These are phyloP conservation scores for Nannochloropsis granulata DNA, from an alignment of 108 stramenopile species.

Conservation along the genomic window DNA sequence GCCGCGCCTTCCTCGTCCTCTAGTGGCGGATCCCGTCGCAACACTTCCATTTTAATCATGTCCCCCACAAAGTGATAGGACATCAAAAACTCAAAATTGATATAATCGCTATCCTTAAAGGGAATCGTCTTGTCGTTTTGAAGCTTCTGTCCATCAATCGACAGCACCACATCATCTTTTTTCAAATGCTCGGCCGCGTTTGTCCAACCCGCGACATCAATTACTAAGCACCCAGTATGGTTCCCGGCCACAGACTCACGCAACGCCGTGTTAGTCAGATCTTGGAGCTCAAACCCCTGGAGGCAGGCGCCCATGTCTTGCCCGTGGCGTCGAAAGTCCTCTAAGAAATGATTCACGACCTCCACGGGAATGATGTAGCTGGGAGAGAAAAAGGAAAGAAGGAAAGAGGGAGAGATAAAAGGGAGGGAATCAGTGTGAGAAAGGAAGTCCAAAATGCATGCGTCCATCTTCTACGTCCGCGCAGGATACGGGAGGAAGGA, in stretches of 20 bases:
- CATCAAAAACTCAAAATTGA: slow-evolving; percentile 8
- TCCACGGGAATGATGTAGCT: slow-evolving; percentile 46
- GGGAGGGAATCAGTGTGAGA: neutral
- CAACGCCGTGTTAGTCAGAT: slow-evolving; percentile 14
- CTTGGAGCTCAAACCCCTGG: slow-evolving; percentile 11
- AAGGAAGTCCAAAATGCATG: neutral
- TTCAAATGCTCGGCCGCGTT: slow-evolving; percentile 4
- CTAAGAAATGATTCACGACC: slow-evolving; percentile 39
- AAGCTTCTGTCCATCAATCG: slow-evolving; percentile 18
- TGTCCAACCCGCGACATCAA: neutral
- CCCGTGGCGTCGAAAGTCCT: slow-evolving; percentile 16
- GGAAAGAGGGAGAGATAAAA: neutral
- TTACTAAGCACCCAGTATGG: slow-evolving; percentile 12
- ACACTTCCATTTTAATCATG: neutral
- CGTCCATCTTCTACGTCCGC: neutral
- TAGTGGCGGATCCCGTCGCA: neutral
- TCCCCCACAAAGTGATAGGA: slow-evolving; percentile 21
- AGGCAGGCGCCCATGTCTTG: slow-evolving; percentile 18
- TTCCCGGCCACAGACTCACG: slow-evolving; percentile 1
- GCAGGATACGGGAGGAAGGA: too few relatives aligned
- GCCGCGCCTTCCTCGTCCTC: slow-evolving; percentile 1
- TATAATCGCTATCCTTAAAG: slow-evolving; percentile 19
- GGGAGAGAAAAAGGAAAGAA: neutral
- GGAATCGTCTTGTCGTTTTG: slow-evolving; percentile 30
- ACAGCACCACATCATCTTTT: slow-evolving; percentile 16